Evolutionary conservation across 768 basidiomycete genomes (phyloP), one percentile per base, ranked within the genome.

Genomic region (Amanita rimosa): DNA sequence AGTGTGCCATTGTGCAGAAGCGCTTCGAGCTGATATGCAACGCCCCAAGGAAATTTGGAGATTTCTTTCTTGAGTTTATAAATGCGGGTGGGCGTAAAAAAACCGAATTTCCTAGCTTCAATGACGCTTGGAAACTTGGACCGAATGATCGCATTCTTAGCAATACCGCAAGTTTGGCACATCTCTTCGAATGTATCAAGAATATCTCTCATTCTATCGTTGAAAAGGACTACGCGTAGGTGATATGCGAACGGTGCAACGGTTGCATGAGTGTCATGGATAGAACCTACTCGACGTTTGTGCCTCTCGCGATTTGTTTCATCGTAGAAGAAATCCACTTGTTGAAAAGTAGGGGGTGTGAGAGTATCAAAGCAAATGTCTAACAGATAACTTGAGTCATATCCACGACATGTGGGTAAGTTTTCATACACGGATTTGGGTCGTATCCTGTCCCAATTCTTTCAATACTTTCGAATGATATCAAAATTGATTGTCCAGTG

Each of bases 21-120:
- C 0, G 78, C 74, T 59, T 86, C 86, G 24, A 89, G 64, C 61
- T 92, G 89, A 58, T 89, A 92, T 0, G 81, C 83, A 27, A 87
- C 70, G 3, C 67, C 62, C 83, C 84, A 90, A 11, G 73, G 67
- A 40, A 81, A 70, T 3, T 60, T 62, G 26, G 60, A 60, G 37
- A 84, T 54, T 63, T 69, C 70, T 13, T 56, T 58, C 13, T 67
- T 64, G 7, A 85, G 58, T 7, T 62, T 63, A 51, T 71, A 62
- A 2, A 89, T 67, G 4, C 65, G 62, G 52, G 63, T 75, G 8
- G 57, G 54, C 0, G 67, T 55, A 57, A 84, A 90, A 53, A 85
- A 81, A 0, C 62, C 66, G 34, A 63, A 68, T 3, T 65, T 55
- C 10, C 60, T 59, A 2, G 82, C 76, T 14, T 81, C 75, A 43